Conservation (phyloP, 768 basidiomycete genomes). For the Austroboletus eburneus region DNA sequence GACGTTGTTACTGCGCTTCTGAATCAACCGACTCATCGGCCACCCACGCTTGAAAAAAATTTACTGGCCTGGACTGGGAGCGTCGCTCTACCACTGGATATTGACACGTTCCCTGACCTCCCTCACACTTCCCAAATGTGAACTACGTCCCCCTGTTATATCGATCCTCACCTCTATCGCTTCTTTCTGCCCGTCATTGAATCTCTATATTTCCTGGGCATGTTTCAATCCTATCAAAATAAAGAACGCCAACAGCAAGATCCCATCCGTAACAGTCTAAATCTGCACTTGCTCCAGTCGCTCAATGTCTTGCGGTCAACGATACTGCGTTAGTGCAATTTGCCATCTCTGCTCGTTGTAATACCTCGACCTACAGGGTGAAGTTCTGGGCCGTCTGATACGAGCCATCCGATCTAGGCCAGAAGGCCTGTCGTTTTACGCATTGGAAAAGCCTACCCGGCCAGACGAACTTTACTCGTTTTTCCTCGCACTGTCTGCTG, state of each 20-base stretch:
- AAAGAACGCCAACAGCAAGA: too few relatives aligned
- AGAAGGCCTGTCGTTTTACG: conserved; percentile 12
- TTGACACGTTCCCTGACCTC: conserved; percentile 19
- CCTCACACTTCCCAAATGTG: conserved; percentile 8
- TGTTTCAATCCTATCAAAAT: too few relatives aligned
- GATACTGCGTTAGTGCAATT: too few relatives aligned
- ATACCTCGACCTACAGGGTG: too few relatives aligned
- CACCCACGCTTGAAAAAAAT: conserved; percentile 20
- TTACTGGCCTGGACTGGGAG: conserved; percentile 15
- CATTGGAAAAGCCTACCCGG: conserved; percentile 6
- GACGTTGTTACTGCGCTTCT: conserved; percentile 24
- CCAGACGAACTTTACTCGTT: conserved; percentile 20
- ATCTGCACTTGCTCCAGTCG: too few relatives aligned
- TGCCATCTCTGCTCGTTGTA: too few relatives aligned
- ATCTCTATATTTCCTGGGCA: conserved; percentile 9
- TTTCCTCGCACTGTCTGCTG: conserved; percentile 15
- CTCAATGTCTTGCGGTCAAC: too few relatives aligned
- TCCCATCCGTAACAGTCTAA: too few relatives aligned
- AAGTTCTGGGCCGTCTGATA: too few relatives aligned
- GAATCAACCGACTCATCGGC: conserved; percentile 16
- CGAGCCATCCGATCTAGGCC: conserved; percentile 19
- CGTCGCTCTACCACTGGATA: conserved; percentile 17
- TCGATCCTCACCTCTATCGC: conserved; percentile 21
- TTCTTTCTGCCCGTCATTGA: conserved; percentile 18
- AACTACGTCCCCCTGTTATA: conserved; percentile 14